These are phyloP conservation scores for Pyracantha coccinea DNA, from an alignment of 331 rosid species.

Conservation along the genomic window DNA sequence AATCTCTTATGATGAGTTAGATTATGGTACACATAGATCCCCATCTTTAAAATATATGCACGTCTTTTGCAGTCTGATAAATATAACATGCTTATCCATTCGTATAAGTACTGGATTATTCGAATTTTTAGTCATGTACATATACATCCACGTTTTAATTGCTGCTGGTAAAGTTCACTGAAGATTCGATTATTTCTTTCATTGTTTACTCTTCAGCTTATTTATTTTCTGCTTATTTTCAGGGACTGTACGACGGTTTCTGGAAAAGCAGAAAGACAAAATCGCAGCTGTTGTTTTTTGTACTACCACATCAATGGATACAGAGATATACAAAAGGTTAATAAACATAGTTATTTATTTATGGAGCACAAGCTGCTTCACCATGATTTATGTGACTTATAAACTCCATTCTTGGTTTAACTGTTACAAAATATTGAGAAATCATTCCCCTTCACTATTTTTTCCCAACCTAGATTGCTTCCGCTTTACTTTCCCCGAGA, in stretches of 20 bases:
- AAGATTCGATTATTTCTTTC: neutral
- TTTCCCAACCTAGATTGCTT: conserved; percentile 56
- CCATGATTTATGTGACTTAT: neutral
- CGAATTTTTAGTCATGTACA: neutral
- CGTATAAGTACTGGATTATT: neutral
- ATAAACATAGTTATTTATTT: neutral
- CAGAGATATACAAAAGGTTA: conserved; percentile 92
- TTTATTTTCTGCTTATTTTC: conserved; percentile 18
- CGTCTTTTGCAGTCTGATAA: neutral
- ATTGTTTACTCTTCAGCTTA: neutral
- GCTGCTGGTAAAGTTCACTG: neutral
- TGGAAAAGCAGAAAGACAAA: conserved; percentile 87
- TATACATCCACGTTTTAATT: neutral
- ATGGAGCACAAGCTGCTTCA: neutral
- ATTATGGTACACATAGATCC: neutral
- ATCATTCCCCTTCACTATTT: conserved; percentile 8
- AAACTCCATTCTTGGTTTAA: neutral
- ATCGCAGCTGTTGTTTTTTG: conserved; percentile 85
- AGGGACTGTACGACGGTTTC: conserved; percentile 92
- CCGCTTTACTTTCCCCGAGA: conserved; percentile 97
- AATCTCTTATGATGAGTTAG: neutral
- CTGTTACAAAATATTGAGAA: neutral
- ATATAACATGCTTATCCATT: neutral
- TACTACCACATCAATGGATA: conserved; percentile 67
- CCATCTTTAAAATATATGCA: neutral